phyloP scores from a whole-genome alignment of 768 basidiomycete genomes.

The Boletus subparvulus region DNA sequence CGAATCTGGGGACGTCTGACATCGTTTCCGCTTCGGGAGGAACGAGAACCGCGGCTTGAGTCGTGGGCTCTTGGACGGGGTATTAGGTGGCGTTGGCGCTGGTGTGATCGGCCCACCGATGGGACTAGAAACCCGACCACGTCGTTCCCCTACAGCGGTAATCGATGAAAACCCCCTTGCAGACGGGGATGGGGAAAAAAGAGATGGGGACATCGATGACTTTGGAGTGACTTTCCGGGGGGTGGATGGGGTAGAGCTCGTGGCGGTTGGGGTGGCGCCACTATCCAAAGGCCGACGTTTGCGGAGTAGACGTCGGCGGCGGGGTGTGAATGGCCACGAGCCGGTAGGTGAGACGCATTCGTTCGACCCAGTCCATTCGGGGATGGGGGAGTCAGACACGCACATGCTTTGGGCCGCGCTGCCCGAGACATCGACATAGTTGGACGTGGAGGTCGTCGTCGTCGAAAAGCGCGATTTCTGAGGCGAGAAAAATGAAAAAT shows the following conservation, averaged over 20 bases:
- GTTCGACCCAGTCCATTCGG: not conserved
- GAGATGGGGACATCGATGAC: conserved; percentile 1
- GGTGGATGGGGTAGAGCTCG: conserved; percentile 11
- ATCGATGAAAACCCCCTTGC: not conserved
- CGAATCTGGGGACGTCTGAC: conserved; percentile 8
- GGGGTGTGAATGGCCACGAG: conserved; percentile 27
- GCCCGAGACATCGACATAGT: conserved; percentile 22
- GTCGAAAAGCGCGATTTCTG: conserved; percentile 37
- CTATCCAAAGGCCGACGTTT: conserved; percentile 27
- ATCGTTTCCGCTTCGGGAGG: conserved; percentile 19
- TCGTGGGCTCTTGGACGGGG: conserved; percentile 19
- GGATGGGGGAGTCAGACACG: not conserved
- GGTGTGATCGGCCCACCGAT: not conserved
- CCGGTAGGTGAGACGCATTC: conserved; percentile 11
- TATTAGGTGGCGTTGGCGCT: conserved; percentile 1
- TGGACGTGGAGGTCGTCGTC: conserved; percentile 36
- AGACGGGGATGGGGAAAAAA: conserved; percentile 4
- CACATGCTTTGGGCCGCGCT: conserved; percentile 1
- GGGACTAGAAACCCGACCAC: conserved; percentile 7
- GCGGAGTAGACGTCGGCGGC: conserved; percentile 28
- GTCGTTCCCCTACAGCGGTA: not conserved
- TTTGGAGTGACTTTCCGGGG: conserved; percentile 5
- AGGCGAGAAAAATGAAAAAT: not conserved
- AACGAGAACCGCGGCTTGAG: conserved; percentile 15
- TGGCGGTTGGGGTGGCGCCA: not conserved